A percentile compares a stretch with the other conserved stretches of the same genome.
phyloP scores from a whole-genome alignment of 352 stramenopile species.

The Phytophthora quininea region DNA sequence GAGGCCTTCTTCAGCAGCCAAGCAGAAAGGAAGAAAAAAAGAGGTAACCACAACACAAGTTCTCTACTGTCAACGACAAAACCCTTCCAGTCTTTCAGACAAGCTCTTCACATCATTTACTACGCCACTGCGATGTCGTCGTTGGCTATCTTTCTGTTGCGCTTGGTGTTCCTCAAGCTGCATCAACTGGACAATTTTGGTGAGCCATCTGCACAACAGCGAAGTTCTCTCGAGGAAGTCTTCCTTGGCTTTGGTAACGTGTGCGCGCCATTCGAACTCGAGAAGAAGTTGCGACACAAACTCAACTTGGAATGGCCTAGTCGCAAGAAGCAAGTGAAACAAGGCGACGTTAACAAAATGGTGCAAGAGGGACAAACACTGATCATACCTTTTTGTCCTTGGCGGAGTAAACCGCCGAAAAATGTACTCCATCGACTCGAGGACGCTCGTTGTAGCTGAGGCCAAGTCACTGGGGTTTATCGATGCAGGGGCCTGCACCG shows the following conservation, averaged over 20 bases:
- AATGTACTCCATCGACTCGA: conserved; percentile 68
- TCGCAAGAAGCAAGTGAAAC: not conserved
- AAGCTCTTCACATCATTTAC: conserved; percentile 41
- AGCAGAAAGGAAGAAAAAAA: too few species aligned
- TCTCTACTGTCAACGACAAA: conserved; percentile 21
- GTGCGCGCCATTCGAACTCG: conserved; percentile 60
- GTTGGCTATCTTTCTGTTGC: conserved; percentile 27
- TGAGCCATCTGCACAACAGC: conserved; percentile 48
- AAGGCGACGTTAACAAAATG: not conserved
- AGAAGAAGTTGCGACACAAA: conserved; percentile 49
- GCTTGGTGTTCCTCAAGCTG: conserved; percentile 42
- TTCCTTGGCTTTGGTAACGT: conserved; percentile 34
- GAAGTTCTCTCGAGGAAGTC: conserved; percentile 25
- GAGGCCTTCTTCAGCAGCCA: too few species aligned
- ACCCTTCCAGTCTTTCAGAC: conserved; percentile 24
- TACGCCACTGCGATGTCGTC: conserved; percentile 5
- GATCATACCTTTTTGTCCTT: conserved; percentile 40
- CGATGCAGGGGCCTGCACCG: conserved; percentile 8
- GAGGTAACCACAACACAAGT: not conserved
- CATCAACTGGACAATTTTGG: conserved; percentile 63
- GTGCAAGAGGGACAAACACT: not conserved
- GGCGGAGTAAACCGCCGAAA: conserved; percentile 58
- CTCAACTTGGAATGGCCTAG: conserved; percentile 61
- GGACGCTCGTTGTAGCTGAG: conserved; percentile 29
- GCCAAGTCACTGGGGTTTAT: conserved; percentile 1